Evolutionary conservation across 169 alveolate genomes (phyloP), one percentile per base, ranked within the genome.

Genomic region (Pseudocohnilembus persalinus): DNA sequence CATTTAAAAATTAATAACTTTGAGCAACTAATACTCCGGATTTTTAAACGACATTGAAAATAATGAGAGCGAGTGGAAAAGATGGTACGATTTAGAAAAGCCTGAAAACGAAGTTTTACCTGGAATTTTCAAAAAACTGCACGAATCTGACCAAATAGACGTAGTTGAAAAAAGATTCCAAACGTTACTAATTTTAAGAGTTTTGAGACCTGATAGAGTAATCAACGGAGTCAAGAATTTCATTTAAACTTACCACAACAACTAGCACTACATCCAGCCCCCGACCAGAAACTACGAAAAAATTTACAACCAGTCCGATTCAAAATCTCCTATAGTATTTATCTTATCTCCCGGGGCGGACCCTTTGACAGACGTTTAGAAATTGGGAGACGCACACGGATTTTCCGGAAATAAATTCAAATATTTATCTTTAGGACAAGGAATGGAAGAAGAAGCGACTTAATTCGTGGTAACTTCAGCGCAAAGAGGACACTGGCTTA

Each of bases 291-390:
- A 90, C 77, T 97, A 95, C 94, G 95, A 96, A 49, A 97, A 96
- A 87, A 96, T 98, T 63, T 97, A 88, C 79, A 96, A 95, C 68
- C 96, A 96, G 89, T 95, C 98, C 63, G 94, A 95, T 27, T 97
- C 92, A 31, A 90, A 84, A 77, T 92, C 97, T 28, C 99, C 99
- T 34, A 96, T 98, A 73, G 97, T 98, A 72, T 97, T 98, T 90
- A 96, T 98, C 83, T 90, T 98, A 31, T 96, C 98, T 0, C 99
- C 99, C 29, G 99, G 99, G 31, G 98, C 98, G 27, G 98, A 96
- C 85, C 98, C 99, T 24, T 92, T 91, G 74, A 88, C 95, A 87
- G 98, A 97, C 84, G 97, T 97, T 27, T 88, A 91, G 79, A 97
- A 96, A 89, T 93, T 97, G 80, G 99, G 96, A 25, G 98, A 96